A percentile compares a stretch with the other conserved stretches of the same genome.
Conservation (phyloP, 306 rosid genomes). For the Begonia loranthoides region DNA sequence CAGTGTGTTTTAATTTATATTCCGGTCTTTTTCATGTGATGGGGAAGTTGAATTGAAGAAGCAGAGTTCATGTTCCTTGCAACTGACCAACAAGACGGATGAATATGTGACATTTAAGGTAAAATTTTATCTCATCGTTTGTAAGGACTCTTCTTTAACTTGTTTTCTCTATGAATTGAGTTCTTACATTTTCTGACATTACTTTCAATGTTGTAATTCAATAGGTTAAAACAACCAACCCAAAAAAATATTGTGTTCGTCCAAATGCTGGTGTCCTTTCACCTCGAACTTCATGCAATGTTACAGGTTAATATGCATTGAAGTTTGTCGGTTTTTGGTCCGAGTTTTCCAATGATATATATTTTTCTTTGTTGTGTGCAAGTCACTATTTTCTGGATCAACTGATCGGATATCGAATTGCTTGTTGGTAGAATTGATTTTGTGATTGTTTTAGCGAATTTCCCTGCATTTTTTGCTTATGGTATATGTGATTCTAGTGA, state of each 20-base stretch:
- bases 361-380: too few relatives aligned
- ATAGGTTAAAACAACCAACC: conserved; percentile 40
- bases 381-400: too few relatives aligned
- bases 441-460: too few relatives aligned
- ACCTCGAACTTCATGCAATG: conserved; percentile 21
- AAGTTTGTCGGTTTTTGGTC: background rate
- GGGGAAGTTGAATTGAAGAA: conserved; percentile 35
- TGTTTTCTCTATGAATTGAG: background rate
- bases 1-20: background rate
- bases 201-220: conserved; percentile 3
- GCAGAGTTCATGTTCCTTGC: conserved; percentile 36
- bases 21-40: conserved; percentile 3
- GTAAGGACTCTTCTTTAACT: background rate
- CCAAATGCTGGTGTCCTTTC: conserved; percentile 32
- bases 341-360: background rate
- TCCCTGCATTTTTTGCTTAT: too few relatives aligned
- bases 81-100: conserved; percentile 33
- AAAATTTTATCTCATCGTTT: background rate
- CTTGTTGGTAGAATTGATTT: too few relatives aligned
- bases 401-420: too few relatives aligned
- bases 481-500: too few relatives aligned
- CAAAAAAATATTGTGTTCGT: conserved; percentile 36
- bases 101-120: conserved; percentile 39
- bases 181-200: conserved; percentile 2
- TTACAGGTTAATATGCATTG: conserved; percentile 21